A percentile compares a stretch with the other conserved stretches of the same genome.
phyloP scores from a whole-genome alignment of 2,329 filamentous ascomycete species.

The Phialophora tarda region DNA sequence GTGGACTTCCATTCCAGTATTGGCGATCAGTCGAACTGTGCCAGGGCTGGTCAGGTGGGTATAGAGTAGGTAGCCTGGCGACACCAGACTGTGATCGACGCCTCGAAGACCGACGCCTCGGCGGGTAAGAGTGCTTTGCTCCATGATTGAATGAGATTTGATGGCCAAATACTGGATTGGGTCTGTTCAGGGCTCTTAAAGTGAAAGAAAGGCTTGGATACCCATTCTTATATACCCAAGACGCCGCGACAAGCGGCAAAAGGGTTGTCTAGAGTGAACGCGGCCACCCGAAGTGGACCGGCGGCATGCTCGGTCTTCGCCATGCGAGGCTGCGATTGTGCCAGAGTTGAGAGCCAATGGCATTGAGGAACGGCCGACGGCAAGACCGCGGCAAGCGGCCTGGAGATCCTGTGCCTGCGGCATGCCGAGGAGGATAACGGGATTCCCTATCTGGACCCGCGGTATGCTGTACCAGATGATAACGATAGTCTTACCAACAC shows the following conservation, averaged over 20 bases:
- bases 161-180: background rate
- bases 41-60: conserved; percentile 49
- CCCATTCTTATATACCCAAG: background rate
- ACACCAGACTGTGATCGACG: conserved; percentile 47
- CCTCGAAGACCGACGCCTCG: conserved; percentile 51
- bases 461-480: conserved; percentile 2
- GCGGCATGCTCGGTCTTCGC: background rate
- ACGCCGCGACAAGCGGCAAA: background rate
- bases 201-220: background rate
- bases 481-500: conserved; percentile 1
- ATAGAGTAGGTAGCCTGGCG: conserved; percentile 51
- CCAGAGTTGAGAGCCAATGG: conserved; percentile 1
- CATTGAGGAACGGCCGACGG: background rate
- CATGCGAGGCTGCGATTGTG: background rate
- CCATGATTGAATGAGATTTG: conserved; percentile 42
- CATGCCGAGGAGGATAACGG: conserved; percentile 8
- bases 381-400: conserved; percentile 8
- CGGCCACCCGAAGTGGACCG: background rate
- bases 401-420: conserved; percentile 2
- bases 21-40: conserved; percentile 49
- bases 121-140: conserved; percentile 52
- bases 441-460: conserved; percentile 7
- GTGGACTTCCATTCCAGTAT: conserved; percentile 51
- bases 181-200: background rate
- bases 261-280: background rate